Evolutionary conservation across 441 rosid species (phyloP), one percentile per base, ranked within the genome.

Genomic region (Brassica hybrid): DNA sequence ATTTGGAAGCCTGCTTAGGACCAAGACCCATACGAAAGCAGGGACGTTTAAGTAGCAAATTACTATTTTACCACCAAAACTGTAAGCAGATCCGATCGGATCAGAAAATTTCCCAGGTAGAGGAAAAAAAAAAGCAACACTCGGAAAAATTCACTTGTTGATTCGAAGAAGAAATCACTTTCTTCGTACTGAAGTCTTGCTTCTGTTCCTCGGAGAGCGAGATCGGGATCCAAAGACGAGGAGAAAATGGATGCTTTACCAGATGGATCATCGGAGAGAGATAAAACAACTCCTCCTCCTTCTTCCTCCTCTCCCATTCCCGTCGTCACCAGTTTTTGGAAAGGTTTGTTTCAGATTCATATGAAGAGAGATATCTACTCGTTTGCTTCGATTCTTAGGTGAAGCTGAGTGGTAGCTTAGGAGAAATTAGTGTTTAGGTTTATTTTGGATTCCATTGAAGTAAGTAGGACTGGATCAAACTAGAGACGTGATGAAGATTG

Each of bases 271-370:
- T 27, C 89, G 81, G 97, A 91, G 71, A 76, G 94, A 69, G 94
- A 93, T 67, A 93, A 88, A 76, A 62, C 94, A 45, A 78, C 69
- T 56, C 66, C 82, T 19, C 6, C 83, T 3, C 2, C 73, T 48
- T 52, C 90, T 57, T 79, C 94, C 62, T 59, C 62, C 58, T 93
- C 97, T 84, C 97, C 98, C 27, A 73, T 88, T 82, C 82, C 94
- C 45, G 86, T 88, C 73, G 89, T 96, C 78, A 83, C 97, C 78
- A 88, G 83, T 87, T 96, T 92, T 86, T 94, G 99, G 99, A 89
- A 86, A 96, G 99, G 99, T 93, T 79, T 71, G 67, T 54, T 10
- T 61, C 65, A 61, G 14, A 60, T 80, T 76, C 70, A 10, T 27
- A 19, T 38, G 25, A 17, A 2, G 9, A 4, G 9, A 74, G 1